These are phyloP conservation scores for Lentinula aciculospora DNA, from an alignment of 768 basidiomycete genomes.

Conservation along the genomic window DNA sequence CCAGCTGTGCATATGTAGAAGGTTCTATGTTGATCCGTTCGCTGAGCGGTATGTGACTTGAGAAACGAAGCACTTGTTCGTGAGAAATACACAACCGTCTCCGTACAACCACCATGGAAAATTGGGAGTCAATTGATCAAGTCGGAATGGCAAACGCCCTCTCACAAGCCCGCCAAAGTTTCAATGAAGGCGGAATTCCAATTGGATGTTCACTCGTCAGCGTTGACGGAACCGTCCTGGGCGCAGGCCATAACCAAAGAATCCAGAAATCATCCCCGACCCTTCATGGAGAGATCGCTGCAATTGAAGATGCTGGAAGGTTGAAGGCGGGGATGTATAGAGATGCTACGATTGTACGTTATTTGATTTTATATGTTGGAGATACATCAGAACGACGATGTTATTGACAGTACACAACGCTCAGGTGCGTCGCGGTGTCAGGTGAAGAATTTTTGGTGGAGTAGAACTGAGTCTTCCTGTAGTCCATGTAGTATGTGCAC, in stretches of 20 bases:
- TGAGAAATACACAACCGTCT: too few relatives aligned
- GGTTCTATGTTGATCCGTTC: too few relatives aligned
- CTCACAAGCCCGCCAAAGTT: slow-evolving; percentile 40
- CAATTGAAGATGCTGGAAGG: slow-evolving; percentile 47
- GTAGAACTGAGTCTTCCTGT: slow-evolving; percentile 8
- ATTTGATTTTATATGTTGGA: neutral
- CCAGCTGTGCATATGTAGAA: too few relatives aligned
- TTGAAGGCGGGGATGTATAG: slow-evolving; percentile 38
- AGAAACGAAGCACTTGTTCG: too few relatives aligned
- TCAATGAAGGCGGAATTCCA: slow-evolving; percentile 52
- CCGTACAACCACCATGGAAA: too few relatives aligned
- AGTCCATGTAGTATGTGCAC: slow-evolving; percentile 67
- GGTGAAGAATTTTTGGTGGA: neutral
- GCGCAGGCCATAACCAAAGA: slow-evolving; percentile 28
- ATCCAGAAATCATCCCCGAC: slow-evolving; percentile 29
- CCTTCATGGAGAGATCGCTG: slow-evolving; percentile 31
- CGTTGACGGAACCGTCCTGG: slow-evolving; percentile 13
- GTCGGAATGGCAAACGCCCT: slow-evolving; percentile 15
- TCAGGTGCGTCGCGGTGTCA: slow-evolving; percentile 24
- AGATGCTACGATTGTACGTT: slow-evolving; percentile 42
- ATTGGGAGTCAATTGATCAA: slow-evolving; percentile 6
- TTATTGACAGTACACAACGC: slow-evolving; percentile 26
- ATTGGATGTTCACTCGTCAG: slow-evolving; percentile 49
- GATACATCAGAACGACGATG: neutral
- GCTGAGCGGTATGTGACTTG: too few relatives aligned